These are phyloP conservation scores for Eucalyptus coolabah DNA, from an alignment of 345 rosid genomes.

Conservation along the genomic window DNA sequence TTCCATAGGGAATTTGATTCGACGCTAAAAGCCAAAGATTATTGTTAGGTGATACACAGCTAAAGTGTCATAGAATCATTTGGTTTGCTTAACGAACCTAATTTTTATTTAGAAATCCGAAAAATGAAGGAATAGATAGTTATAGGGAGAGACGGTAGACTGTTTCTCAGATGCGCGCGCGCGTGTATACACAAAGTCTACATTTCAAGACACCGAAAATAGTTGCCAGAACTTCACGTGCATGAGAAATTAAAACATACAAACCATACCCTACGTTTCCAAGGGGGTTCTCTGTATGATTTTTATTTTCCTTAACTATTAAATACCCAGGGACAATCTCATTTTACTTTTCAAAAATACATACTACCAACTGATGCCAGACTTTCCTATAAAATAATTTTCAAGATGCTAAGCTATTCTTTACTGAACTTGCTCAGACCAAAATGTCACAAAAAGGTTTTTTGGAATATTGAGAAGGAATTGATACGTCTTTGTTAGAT, in stretches of 20 bases:
- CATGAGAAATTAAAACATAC: background rate
- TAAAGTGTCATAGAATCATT: background rate
- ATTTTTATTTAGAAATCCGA: background rate
- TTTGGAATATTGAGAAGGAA: too few relatives aligned
- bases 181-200: rapidly evolving
- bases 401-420: background rate
- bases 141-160: too few relatives aligned
- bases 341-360: background rate
- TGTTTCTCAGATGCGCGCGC: too few relatives aligned
- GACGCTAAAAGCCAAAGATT: background rate
- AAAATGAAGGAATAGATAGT: background rate
- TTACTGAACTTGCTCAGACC: too few relatives aligned
- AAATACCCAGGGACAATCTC: background rate
- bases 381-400: background rate
- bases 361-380: background rate
- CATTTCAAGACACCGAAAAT: background rate
- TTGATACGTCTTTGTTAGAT: too few relatives aligned
- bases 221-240: background rate
- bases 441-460: too few relatives aligned
- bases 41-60: background rate
- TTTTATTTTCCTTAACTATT: background rate
- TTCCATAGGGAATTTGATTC: background rate
- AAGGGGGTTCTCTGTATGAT: background rate
- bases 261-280: background rate
- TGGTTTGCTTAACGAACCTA: background rate